Evolutionary conservation across 495 filamentous ascomycete genomes (phyloP).

Genomic region (Poronia punctata): DNA sequence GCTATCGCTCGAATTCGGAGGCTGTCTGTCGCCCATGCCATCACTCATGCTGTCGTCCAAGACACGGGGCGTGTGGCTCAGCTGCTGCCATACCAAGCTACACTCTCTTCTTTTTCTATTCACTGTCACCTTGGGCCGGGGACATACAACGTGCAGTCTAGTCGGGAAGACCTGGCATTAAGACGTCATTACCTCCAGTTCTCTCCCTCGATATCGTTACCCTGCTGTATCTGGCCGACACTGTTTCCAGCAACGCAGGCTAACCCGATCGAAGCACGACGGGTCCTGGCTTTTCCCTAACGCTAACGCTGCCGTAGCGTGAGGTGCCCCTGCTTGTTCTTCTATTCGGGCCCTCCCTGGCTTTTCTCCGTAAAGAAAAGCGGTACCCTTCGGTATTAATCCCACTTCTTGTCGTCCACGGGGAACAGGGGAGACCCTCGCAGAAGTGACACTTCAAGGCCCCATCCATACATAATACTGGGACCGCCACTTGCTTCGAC

Average conservation of each 20-base stretch:
- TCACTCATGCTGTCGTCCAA: constrained; percentile 28
- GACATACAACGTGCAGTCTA: constrained; percentile 25
- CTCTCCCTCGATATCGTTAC: constrained; percentile 30
- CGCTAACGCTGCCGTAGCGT: constrained; percentile 29
- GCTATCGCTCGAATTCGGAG: constrained; percentile 34
- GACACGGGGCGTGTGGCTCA: constrained; percentile 43
- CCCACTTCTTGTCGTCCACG: constrained; percentile 40
- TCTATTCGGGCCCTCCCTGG: constrained; percentile 41
- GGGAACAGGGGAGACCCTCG: constrained; percentile 34
- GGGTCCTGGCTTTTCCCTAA: constrained; percentile 16
- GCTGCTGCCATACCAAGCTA: constrained; percentile 30
- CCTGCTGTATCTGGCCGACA: constrained; percentile 27
- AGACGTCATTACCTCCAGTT: constrained; percentile 28
- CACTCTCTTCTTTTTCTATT: constrained; percentile 27
- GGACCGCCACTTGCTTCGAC: constrained; percentile 30
- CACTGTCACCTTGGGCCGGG: constrained; percentile 19
- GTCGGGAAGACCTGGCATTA: constrained; percentile 30
- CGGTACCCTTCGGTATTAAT: constrained; percentile 44
- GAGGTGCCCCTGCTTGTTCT: constrained; percentile 38
- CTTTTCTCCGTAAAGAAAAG: constrained; percentile 41
- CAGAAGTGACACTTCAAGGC: constrained; percentile 31
- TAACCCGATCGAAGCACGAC: constrained; percentile 21
- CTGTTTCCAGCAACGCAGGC: constrained; percentile 19
- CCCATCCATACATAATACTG: constrained; percentile 37
- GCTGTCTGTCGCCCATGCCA: too few relatives aligned